Evolutionary conservation across 2,329 filamentous ascomycete species (phyloP), one percentile per base, ranked within the genome.

Genomic region (Arachnopeziza araneosa): DNA sequence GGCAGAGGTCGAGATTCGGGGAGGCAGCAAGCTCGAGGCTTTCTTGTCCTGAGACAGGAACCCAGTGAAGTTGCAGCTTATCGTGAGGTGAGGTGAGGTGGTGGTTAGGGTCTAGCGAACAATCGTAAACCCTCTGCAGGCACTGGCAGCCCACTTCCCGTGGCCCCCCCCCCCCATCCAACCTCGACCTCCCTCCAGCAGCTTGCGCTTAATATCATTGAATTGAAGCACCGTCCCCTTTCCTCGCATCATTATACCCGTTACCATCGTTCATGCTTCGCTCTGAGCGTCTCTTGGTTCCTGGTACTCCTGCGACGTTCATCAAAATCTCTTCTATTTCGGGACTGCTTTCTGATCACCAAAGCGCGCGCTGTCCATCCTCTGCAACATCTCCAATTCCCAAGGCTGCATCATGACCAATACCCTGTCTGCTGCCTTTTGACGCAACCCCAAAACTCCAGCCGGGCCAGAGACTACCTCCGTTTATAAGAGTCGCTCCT

Each of bases 401-500:
- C 59, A 58, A 68, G 65, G 66, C 64, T 68, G 63, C 64, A 67
- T 56, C 63, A 71, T 71, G 69, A 67, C 56, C 67, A 63, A 36
- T 58, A 63, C 63, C 66, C 60, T 59, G 65, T 56, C 59, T 49
- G 49, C 56, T 62, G 32, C 65, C 58, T 62, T 56, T 68, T 68
- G 63, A 69, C 57, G 55, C 63, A 60, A 59, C 56, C 36, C 55
- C 24, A 57, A 62, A 58, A 50, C 56, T 65, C 56, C 64, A 57
- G 63, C 63, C 61, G 44, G 61, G 58, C 60, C 63, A 49, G 56
- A 63, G 52, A 64, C 55, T 56, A 50, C 48, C 56, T 24, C 56
- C 54, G 44, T 63, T 63, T 61, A 66, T 64, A 65, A 65, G 55
- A 59, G 50, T 44, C 55, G 30, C 36, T 58, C 64, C 58, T 60